Percentiles rank a stretch among this genome's conserved stretches.
These are phyloP conservation scores for Apiotrichum porosum DNA, from an alignment of 1,284 basidiomycete species.

Conservation along the genomic window DNA sequence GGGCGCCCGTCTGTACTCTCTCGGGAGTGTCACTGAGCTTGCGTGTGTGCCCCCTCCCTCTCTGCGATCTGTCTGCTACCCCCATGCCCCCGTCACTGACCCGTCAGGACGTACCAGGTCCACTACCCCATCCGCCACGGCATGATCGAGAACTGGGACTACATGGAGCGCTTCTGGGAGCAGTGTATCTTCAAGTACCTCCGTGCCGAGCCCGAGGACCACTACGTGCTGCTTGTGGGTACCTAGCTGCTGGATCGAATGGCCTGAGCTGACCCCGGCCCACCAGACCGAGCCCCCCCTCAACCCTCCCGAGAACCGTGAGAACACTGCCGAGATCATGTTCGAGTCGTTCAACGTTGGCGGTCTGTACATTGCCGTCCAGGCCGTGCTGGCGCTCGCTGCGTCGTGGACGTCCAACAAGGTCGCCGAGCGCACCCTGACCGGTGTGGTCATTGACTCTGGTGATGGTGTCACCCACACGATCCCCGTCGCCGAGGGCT, in stretches of 20 bases:
- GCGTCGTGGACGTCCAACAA: constrained; percentile 95
- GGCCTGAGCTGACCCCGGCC: background rate
- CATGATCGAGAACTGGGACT: constrained; percentile 99
- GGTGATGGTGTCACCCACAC: constrained; percentile 90
- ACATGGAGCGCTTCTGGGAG: constrained; percentile 99
- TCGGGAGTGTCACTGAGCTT: no score
- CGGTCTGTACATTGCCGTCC: constrained; percentile 85
- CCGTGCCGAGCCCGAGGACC: constrained; percentile 96
- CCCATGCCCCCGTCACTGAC: background rate
- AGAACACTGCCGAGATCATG: constrained; percentile 99
- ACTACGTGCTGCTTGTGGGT: constrained; percentile 92
- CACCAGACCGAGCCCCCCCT: constrained; percentile 92
- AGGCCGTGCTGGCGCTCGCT: constrained; percentile 97
- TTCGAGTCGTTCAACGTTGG: constrained; percentile 99
- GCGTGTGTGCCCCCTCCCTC: no score
- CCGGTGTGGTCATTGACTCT: constrained; percentile 97
- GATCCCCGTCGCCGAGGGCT: constrained; percentile 71
- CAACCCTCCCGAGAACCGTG: constrained; percentile 97
- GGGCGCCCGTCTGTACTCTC: no score
- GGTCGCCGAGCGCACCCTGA: constrained; percentile 86
- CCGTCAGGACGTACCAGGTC: constrained; percentile 74
- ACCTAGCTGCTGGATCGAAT: background rate
- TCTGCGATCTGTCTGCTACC: no score
- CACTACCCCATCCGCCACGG: constrained; percentile 98
- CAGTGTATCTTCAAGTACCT: constrained; percentile 99